Conservation (phyloP, 75 land plant genomes). For the Sequoiadendron giganteum region DNA sequence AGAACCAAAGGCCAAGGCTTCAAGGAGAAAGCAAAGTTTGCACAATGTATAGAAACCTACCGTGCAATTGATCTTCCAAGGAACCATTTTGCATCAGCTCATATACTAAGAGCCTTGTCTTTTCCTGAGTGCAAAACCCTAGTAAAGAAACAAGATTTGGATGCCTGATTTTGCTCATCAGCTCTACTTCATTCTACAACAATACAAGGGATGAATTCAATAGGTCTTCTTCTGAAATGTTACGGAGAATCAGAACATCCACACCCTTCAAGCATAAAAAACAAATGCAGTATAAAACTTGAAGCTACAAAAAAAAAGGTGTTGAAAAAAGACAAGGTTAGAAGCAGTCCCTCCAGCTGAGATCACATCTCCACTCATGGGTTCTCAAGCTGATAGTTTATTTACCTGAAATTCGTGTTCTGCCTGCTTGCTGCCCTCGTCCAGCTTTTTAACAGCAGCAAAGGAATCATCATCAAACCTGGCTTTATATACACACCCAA, state of each 20-base stretch:
- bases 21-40: neutral
- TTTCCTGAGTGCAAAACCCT: constrained; percentile 60
- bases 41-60: constrained; percentile 26
- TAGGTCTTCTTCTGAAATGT: neutral
- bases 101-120: constrained; percentile 61
- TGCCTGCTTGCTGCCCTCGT: constrained; percentile 29
- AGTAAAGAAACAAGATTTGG: constrained; percentile 73
- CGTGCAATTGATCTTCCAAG: constrained; percentile 81
- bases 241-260: neutral
- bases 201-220: constrained; percentile 3
- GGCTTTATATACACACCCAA: constrained; percentile 77
- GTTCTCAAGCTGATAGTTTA: neutral
- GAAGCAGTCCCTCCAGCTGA: neutral
- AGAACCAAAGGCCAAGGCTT: neutral
- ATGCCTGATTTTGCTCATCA: constrained; percentile 73
- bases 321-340: neutral
- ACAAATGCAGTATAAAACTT: neutral
- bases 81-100: constrained; percentile 95
- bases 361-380: neutral
- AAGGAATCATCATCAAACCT: constrained; percentile 39
- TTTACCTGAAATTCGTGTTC: constrained; percentile 68
- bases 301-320: neutral
- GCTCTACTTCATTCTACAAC: constrained; percentile 77
- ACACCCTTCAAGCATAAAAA: neutral
- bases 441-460: constrained; percentile 71